phyloP scores from a whole-genome alignment of 305 asterid species.

The Lippia alba region DNA sequence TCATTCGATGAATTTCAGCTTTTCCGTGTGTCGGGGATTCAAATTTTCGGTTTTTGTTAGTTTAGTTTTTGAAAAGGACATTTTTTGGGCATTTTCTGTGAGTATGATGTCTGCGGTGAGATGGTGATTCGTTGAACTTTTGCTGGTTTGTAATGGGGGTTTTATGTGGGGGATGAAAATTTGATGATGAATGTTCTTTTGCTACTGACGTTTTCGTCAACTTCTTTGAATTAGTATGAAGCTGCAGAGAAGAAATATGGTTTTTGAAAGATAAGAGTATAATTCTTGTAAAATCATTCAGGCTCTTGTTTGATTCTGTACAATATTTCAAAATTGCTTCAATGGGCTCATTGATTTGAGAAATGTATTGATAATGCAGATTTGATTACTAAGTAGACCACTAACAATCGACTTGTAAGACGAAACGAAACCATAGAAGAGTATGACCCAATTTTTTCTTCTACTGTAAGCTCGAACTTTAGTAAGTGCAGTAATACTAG shows the following conservation, averaged over 20 bases:
- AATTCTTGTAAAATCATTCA: not conserved
- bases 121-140: not conserved
- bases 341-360: conserved; percentile 1
- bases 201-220: not conserved
- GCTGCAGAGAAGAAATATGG: conserved; percentile 23
- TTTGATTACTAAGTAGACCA: not conserved
- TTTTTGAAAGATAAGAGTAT: conserved; percentile 1
- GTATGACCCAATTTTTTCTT: not conserved
- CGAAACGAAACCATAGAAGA: not conserved
- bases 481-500: no score
- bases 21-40: conserved; percentile 14
- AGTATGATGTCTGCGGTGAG: not conserved
- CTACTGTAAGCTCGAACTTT: no score
- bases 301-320: not conserved
- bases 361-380: conserved; percentile 15
- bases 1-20: not conserved
- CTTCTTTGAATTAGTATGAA: conserved; percentile 2
- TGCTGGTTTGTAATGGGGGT: not conserved
- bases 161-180: not conserved
- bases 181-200: conserved; percentile 17
- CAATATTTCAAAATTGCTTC: not conserved
- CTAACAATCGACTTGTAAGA: not conserved
- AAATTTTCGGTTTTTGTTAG: not conserved
- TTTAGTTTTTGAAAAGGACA: not conserved
- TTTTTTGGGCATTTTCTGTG: conserved; percentile 3